phyloP scores from a whole-genome alignment of 352 stramenopile genomes.

The Globisporangium rhizosaccharum region DNA sequence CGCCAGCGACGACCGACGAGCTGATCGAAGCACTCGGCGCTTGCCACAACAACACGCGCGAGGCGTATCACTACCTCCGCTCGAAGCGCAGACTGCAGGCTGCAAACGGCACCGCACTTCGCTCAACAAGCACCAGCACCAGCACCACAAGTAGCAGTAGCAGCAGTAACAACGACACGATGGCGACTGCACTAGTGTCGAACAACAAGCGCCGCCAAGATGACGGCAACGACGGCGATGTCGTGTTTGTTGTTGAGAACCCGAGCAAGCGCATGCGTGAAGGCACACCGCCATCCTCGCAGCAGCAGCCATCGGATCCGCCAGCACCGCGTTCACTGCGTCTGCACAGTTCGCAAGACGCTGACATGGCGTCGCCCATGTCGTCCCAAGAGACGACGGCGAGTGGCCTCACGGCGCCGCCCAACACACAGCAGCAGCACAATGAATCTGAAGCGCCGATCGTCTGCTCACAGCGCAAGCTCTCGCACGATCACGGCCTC shows the following conservation, averaged over 20 bases:
- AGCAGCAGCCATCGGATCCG: not conserved
- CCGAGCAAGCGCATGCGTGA: conserved; percentile 6
- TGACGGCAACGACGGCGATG: not conserved
- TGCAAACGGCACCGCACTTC: not conserved
- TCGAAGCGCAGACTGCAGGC: conserved; percentile 15
- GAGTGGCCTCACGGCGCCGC: not conserved
- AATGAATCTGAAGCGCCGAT: conserved; percentile 1
- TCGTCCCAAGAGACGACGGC: not conserved
- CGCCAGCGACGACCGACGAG: conserved; percentile 35
- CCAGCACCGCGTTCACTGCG: conserved; percentile 1
- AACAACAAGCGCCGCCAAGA: not conserved
- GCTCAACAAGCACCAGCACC: not conserved
- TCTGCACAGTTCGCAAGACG: conserved; percentile 10
- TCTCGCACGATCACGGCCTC: not conserved
- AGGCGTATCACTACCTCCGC: conserved; percentile 54
- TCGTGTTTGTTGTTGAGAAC: conserved; percentile 6
- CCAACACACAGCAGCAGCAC: not conserved
- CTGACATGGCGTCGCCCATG: conserved; percentile 3
- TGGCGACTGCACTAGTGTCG: not conserved
- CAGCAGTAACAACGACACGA: not conserved
- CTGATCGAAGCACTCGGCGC: conserved; percentile 35
- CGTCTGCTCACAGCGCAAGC: conserved; percentile 6
- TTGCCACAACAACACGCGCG: conserved; percentile 35
- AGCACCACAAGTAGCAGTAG: not conserved
- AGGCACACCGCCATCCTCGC: conserved; percentile 1